phyloP scores from a whole-genome alignment of 441 rosid genomes.

The Corymbia calophylla region DNA sequence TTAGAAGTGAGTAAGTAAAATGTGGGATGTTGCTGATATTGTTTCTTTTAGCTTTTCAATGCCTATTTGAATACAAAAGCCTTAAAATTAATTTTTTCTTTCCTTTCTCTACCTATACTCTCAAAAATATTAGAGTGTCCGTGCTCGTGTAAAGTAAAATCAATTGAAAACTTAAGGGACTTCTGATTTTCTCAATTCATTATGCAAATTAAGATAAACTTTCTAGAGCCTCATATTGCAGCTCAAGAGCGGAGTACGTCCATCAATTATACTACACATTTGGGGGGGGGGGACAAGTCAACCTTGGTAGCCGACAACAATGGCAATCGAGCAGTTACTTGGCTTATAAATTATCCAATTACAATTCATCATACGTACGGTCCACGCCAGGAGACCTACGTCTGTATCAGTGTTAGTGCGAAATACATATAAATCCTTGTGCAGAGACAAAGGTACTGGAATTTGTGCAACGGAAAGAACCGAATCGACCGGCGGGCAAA shows the following conservation, averaged over 20 bases:
- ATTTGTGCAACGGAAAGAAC: neutral
- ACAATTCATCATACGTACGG: too few species aligned
- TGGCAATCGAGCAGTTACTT: neutral
- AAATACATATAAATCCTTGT: neutral
- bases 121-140: neutral
- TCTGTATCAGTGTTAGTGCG: neutral
- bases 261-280: neutral
- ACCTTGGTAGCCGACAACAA: neutral
- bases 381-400: neutral
- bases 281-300: neutral
- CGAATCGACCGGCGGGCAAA: neutral
- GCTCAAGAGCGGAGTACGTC: neutral
- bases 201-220: neutral
- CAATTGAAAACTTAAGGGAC: neutral
- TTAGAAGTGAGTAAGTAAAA: too few species aligned
- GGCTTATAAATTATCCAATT: neutral
- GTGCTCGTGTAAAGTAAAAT: neutral
- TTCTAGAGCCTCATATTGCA: neutral
- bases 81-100: neutral
- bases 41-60: neutral
- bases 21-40: too few species aligned
- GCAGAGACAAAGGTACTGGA: neutral
- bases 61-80: neutral
- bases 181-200: neutral
- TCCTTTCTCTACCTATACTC: neutral